Evolutionary conservation across 2,329 filamentous ascomycete genomes (phyloP), one percentile per base, ranked within the genome.

Genomic region (Pezizomycotina sp.): DNA sequence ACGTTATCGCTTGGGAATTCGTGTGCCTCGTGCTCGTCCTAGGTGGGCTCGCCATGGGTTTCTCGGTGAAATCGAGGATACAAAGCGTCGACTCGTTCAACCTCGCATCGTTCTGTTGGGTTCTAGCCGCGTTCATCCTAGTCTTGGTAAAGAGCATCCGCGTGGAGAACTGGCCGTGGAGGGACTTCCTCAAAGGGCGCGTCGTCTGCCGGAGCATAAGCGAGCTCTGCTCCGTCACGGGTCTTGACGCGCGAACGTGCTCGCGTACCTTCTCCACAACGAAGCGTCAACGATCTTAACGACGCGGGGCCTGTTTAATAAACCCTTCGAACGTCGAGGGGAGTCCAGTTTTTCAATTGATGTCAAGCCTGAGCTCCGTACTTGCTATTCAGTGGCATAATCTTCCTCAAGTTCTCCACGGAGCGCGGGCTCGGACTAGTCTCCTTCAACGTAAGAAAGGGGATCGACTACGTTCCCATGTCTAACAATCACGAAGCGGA

Each of bases 111-210:
- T 24, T 24, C 40, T 27, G 32, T 12, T 56, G 53, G 54, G 44
- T 24, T 24, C 12, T 24, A 12, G 22, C 52, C 6, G 53, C 43
- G 3, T 53, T 55, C 20, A 5, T 53, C 13, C 22, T 55, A 1
- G 41, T 56, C 3, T 23, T 55, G 1, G 38, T 32, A 23, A 55
- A 56, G 43, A 44, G 32, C 27, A 24, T 50, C 10, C 33, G 38
- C 1, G 52, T 56, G 2, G 24, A 39, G 2, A 33, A 46, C 3
- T 56, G 54, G 54, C 18, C 46, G 0, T 56, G 54, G 54, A 43
- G 46, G 12, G 52, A 55, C 37, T 56, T 56, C 26, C 34, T 56
- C 7, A 50, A 35, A 5, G 16, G 46, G 0, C 38, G 39, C 2
- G 53, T 56, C 3, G 31, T 31, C 4, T 56, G 53, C 38, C 36